These are phyloP conservation scores for Geranium incanum DNA, from an alignment of 441 rosid genomes.

Conservation along the genomic window DNA sequence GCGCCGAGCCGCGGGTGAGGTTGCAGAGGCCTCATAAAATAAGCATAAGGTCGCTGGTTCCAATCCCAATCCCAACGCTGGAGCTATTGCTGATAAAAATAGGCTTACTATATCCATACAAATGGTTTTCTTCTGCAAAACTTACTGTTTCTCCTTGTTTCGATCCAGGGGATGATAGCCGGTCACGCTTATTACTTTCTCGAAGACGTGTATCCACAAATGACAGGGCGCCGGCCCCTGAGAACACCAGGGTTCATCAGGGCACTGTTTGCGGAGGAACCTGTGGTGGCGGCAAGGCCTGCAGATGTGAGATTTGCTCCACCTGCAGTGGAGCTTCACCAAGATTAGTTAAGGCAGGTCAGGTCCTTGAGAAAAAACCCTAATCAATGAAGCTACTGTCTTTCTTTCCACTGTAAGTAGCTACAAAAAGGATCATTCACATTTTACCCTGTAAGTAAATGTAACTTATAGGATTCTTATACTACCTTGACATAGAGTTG, in stretches of 20 bases:
- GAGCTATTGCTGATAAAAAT: too few species aligned
- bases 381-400: not conserved
- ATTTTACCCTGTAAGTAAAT: not conserved
- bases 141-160: not conserved
- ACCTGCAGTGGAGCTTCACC: constrained; percentile 54
- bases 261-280: constrained; percentile 78
- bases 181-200: constrained; percentile 98
- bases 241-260: constrained; percentile 79
- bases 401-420: not conserved
- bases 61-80: too few species aligned
- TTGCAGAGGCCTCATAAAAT: too few species aligned
- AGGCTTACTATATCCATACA: too few species aligned
- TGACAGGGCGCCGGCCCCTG: constrained; percentile 84
- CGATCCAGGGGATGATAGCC: constrained; percentile 88
- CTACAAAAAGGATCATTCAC: constrained; percentile 6
- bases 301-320: constrained; percentile 75
- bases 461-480: not conserved
- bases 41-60: too few species aligned
- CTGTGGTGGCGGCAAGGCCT: constrained; percentile 70
- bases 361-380: not conserved
- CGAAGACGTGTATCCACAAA: constrained; percentile 86
- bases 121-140: not conserved
- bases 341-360: constrained; percentile 34
- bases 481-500: not conserved
- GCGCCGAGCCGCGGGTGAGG: too few species aligned